These are phyloP conservation scores for Eutypa lata DNA, from an alignment of 2,329 filamentous ascomycete species.

Conservation along the genomic window DNA sequence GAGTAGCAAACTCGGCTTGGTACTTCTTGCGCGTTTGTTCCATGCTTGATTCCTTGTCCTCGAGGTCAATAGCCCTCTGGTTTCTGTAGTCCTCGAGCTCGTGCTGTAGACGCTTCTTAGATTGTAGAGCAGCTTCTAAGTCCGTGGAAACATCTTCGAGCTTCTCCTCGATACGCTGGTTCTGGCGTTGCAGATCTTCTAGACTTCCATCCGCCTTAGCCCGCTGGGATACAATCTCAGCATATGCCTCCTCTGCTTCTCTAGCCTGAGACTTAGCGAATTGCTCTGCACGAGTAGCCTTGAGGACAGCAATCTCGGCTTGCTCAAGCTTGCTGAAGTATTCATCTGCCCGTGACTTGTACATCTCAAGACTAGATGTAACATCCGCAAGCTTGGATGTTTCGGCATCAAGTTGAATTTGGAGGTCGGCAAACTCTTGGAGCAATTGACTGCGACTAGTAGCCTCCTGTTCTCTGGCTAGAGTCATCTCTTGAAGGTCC, in stretches of 20 bases:
- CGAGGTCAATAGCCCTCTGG: constrained; percentile 91
- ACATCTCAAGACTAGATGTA: constrained; percentile 77
- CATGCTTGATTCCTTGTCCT: constrained; percentile 93
- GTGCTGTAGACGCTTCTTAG: constrained; percentile 92
- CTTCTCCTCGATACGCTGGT: constrained; percentile 85
- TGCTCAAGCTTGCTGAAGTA: constrained; percentile 98
- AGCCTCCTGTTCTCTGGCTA: constrained; percentile 80
- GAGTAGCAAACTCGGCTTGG: constrained; percentile 82
- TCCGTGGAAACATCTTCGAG: constrained; percentile 91
- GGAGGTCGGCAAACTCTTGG: constrained; percentile 88
- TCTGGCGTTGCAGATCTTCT: constrained; percentile 86
- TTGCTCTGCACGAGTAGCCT: constrained; percentile 86
- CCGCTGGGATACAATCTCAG: constrained; percentile 85
- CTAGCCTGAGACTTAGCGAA: constrained; percentile 87
- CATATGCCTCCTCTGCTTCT: constrained; percentile 89
- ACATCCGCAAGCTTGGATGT: constrained; percentile 82
- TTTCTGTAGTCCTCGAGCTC: constrained; percentile 97
- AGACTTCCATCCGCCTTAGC: constrained; percentile 84
- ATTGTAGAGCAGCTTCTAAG: constrained; percentile 77
- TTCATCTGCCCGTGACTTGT: constrained; percentile 89
- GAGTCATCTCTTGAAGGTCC: constrained; percentile 76
- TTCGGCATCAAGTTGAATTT: constrained; percentile 89
- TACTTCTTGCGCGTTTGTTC: constrained; percentile 98
- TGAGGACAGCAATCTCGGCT: constrained; percentile 91
- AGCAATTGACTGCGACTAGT: constrained; percentile 85